Base-by-base conservation (phyloP, 768 basidiomycete genomes). In the Naganishia friedmannii region DNA sequence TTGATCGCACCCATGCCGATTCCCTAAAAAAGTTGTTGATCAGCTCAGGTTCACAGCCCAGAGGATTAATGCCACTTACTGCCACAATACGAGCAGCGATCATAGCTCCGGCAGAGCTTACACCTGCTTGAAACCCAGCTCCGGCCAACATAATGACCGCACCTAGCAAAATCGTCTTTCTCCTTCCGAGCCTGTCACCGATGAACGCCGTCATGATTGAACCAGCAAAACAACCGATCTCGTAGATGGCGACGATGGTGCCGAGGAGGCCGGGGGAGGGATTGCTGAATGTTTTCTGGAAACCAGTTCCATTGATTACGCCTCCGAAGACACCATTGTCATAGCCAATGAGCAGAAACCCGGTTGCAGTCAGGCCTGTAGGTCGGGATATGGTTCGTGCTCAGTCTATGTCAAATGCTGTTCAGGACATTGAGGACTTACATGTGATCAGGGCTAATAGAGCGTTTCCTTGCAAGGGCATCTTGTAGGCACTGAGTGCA, bases 211-310 rank as follows among this genome's bases (percentile, higher is more conserved):
- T 73, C 28, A 71, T 53, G 31, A 78, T 67, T 4, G 77, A 70
- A 8, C 77, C 77, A 23, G 73, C 67, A 15, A 70, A 56, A 53
- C 77, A 78, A 1, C 77, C 77, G 42, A 73, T 72, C 26, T 78
- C 77, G 67, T 76, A 75, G 34, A 77, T 74, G n/a, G 76, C 74
- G 9, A 77, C 74, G 60, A 74, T 70, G 0, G 74, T 74, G 15
- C 76, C 76, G 53, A 73, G 73, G 1, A 77, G 65, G 42, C 67
- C 63, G 17, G 75, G 67, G 10, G 73, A 72, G 2, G 72, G 68
- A 39, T 53, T 66, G 54, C 53, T 70, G 39, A 65, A 60, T 4
- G 70, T 70, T 23, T 72, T 73, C 42, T 55, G 56, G 54, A 69
- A 68, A 56, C 53, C 37, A 13, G 67, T 57, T 21, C 73, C 57